Evolutionary conservation across 2,329 filamentous ascomycete genomes (phyloP).

Genomic region (Trichoderma semiorbis): DNA sequence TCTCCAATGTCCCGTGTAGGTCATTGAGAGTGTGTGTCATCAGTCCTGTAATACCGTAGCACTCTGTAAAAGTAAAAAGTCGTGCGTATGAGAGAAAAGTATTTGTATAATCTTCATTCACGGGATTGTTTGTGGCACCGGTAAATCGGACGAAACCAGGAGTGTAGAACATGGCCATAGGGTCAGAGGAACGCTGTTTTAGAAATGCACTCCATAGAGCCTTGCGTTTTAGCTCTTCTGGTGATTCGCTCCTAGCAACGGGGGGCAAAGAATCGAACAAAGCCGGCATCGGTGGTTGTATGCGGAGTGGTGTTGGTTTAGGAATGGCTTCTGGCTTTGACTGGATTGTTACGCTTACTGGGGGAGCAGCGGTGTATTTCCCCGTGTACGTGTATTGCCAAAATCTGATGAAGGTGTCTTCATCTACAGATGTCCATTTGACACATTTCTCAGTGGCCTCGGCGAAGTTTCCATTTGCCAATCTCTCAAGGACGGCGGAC

Average conservation of each 20-base stretch:
- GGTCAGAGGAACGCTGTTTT: not conserved
- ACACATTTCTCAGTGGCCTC: slow-evolving; percentile 16
- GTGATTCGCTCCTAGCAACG: not conserved
- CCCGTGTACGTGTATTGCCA: slow-evolving; percentile 20
- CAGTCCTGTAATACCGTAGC: slow-evolving; percentile 15
- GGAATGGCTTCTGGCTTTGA: not conserved
- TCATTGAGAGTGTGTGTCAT: slow-evolving; percentile 15
- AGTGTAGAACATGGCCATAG: not conserved
- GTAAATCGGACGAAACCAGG: not conserved
- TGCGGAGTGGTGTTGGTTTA: not conserved
- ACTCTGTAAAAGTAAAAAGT: slow-evolving; percentile 20
- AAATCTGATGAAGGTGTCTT: slow-evolving; percentile 19
- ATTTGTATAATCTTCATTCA: not conserved
- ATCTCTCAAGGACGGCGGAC: slow-evolving; percentile 12
- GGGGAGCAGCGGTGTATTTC: slow-evolving; percentile 7
- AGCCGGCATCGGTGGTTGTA: not conserved
- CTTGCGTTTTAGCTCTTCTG: not conserved
- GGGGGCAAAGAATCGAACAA: not conserved
- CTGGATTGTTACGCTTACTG: not conserved
- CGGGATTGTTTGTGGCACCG: not conserved
- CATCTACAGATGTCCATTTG: slow-evolving; percentile 16
- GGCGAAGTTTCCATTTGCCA: slow-evolving; percentile 18
- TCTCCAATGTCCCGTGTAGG: slow-evolving; percentile 9
- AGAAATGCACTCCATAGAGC: not conserved
- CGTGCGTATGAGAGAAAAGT: slow-evolving; percentile 15